Conservation (phyloP, 768 basidiomycete genomes). For the Chalciporus sphaerocephalus region DNA sequence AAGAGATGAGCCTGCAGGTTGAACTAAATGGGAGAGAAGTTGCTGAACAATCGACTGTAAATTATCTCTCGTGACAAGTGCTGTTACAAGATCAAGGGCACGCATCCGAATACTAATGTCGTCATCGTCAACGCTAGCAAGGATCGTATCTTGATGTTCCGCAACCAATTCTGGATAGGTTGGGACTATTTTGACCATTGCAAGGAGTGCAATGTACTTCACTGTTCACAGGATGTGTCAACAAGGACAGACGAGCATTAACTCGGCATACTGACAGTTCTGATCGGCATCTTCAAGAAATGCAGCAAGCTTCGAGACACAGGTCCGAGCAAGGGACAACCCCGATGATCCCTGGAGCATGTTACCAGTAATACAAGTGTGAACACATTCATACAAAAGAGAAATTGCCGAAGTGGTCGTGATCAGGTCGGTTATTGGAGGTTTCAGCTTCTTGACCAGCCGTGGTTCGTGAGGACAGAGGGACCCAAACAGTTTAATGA, state of each 20-base stretch:
- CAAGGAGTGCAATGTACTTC: constrained; percentile 93
- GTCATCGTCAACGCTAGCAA: constrained; percentile 84
- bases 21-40: constrained; percentile 80
- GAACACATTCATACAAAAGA: constrained; percentile 94
- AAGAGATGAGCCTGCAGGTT: constrained; percentile 46
- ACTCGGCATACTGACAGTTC: constrained; percentile 64
- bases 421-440: constrained; percentile 92
- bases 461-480: constrained; percentile 90
- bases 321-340: constrained; percentile 74
- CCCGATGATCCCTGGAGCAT: constrained; percentile 84
- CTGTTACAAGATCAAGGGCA: constrained; percentile 88
- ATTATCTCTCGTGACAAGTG: constrained; percentile 85
- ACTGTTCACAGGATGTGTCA: constrained; percentile 49
- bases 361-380: constrained; percentile 95
- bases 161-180: constrained; percentile 85
- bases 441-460: constrained; percentile 88
- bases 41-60: constrained; percentile 88
- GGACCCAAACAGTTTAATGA: constrained; percentile 96
- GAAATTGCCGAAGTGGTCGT: constrained; percentile 95
- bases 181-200: constrained; percentile 94
- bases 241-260: constrained; percentile 8
- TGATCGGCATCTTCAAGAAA: constrained; percentile 94
- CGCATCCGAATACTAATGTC: constrained; percentile 97
- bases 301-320: constrained; percentile 88
- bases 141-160: constrained; percentile 87